Base-by-base conservation (phyloP, 306 rosid species). In the Cucurbita maxima region DNA sequence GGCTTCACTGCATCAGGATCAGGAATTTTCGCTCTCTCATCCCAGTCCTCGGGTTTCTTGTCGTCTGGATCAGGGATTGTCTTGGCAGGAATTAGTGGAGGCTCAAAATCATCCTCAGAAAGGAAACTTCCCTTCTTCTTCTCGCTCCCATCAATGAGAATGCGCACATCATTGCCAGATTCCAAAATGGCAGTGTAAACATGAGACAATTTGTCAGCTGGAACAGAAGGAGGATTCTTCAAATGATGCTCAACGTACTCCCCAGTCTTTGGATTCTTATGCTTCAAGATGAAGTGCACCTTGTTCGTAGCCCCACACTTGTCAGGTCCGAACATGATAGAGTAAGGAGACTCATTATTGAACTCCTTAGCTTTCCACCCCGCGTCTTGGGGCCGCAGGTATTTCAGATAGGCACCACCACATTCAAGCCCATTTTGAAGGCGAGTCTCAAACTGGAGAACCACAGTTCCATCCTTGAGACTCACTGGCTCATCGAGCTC, bases 291-390 rank as follows among this genome's bases (percentile, higher is more conserved):
- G 86, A 94, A 94, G 82, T 94, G 99, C 72, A 94, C 96, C 91
- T 94, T 94, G 85, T 94, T 91, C 6, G 99, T 94, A 77, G 90
- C 88, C 38, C 99, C 99, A 73, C 97, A 94, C 50, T 81, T 94
- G 84, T 94, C 99, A 38, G 99, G 99, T 76, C 99, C 99, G 78
- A 94, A 94, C 99, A 94, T 94, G 34, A 94, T 79, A 3, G 97
- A 77, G 62, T 91, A 94, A 18, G 96, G 97, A 80, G 97, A 82
- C 36, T 88, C 96, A 15, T 86, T 91, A 77, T 88, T 84, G 62
- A 94, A 91, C 75, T 81, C 89, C 82, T 94, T 89, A 8, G 97
- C 61, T 45, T 81, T 85, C 99, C 97, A 94, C 19, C 96, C 99
- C 12, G 85, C 91, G 57, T 78, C 91, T 82, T 94, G 99, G 12